phyloP scores from a whole-genome alignment of 2,329 filamentous ascomycete species.

The Pyrenophora seminiperda region DNA sequence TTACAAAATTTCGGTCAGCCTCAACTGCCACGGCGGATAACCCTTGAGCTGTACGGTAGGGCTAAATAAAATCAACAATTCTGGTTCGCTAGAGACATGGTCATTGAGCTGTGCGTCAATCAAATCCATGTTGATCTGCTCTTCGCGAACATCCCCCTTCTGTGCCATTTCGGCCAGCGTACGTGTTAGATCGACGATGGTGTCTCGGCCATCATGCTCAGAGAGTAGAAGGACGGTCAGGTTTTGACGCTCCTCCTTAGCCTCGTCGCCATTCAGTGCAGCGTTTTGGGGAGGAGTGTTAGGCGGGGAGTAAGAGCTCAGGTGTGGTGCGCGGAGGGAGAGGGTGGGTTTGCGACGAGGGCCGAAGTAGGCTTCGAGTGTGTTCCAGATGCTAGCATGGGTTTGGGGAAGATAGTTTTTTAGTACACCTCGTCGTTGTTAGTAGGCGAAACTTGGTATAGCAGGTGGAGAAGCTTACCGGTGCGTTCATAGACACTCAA shows the following conservation, averaged over 20 bases:
- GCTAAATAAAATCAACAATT: conserved; percentile 85
- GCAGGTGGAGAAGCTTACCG: conserved; percentile 60
- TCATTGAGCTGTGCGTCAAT: conserved; percentile 85
- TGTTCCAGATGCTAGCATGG: conserved; percentile 77
- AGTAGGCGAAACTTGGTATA: background rate
- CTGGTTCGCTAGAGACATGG: conserved; percentile 83
- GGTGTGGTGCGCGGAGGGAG: conserved; percentile 73
- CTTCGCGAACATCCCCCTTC: conserved; percentile 76
- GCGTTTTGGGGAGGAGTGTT: conserved; percentile 47
- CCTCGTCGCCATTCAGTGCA: conserved; percentile 46
- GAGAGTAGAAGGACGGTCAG: conserved; percentile 79
- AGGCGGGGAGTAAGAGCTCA: conserved; percentile 62
- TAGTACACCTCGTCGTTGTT: conserved; percentile 67
- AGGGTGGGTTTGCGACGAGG: conserved; percentile 68
- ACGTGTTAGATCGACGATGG: conserved; percentile 91
- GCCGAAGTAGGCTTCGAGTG: conserved; percentile 87
- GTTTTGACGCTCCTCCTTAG: conserved; percentile 44
- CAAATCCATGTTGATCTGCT: conserved; percentile 83
- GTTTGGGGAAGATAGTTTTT: conserved; percentile 89
- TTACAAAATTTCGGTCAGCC: conserved; percentile 90
- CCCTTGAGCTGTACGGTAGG: conserved; percentile 83
- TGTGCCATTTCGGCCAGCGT: conserved; percentile 96
- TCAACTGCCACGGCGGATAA: conserved; percentile 95
- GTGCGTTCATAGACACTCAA: conserved; percentile 92
- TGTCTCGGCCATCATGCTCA: conserved; percentile 86